These are phyloP conservation scores for Urochloa ruziziensis DNA, from an alignment of 176 grass and related monocot species.

Conservation along the genomic window DNA sequence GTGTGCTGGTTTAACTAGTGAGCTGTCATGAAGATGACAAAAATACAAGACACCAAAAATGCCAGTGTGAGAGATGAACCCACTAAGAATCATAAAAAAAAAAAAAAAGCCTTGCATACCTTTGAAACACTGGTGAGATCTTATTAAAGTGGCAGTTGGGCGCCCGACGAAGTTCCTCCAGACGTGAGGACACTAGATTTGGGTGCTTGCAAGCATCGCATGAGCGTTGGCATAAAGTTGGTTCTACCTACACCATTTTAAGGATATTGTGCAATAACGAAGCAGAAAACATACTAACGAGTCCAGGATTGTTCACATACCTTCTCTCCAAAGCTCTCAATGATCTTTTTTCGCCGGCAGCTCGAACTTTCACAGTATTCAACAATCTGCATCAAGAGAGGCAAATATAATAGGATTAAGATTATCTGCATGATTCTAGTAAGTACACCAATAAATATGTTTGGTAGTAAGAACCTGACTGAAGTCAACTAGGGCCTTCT, in stretches of 20 bases:
- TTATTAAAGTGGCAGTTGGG: conserved; percentile 56
- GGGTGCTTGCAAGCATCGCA: conserved; percentile 91
- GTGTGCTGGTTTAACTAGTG: conserved; percentile 42
- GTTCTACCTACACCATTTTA: conserved; percentile 55
- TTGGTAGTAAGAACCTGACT: conserved; percentile 63
- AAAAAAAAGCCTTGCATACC: conserved; percentile 24
- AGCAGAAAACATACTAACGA: conserved; percentile 15
- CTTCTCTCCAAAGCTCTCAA: conserved; percentile 87
- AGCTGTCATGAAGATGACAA: conserved; percentile 53
- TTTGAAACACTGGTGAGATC: conserved; percentile 59
- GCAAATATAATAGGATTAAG: conserved; percentile 9
- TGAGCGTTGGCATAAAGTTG: conserved; percentile 73
- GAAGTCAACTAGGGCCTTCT: conserved; percentile 76
- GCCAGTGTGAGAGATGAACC: not conserved
- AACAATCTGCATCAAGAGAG: conserved; percentile 54
- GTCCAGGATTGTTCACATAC: conserved; percentile 26
- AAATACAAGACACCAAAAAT: conserved; percentile 21
- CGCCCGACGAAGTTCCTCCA: conserved; percentile 62
- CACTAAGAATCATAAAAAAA: not conserved
- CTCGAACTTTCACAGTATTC: conserved; percentile 86
- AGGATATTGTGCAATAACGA: conserved; percentile 32
- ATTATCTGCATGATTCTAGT: not conserved
- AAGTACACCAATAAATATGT: conserved; percentile 13
- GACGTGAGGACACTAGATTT: conserved; percentile 46
- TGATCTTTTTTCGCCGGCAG: conserved; percentile 76